Conservation (phyloP, 306 rosid genomes). For the Argentina anserina region DNA sequence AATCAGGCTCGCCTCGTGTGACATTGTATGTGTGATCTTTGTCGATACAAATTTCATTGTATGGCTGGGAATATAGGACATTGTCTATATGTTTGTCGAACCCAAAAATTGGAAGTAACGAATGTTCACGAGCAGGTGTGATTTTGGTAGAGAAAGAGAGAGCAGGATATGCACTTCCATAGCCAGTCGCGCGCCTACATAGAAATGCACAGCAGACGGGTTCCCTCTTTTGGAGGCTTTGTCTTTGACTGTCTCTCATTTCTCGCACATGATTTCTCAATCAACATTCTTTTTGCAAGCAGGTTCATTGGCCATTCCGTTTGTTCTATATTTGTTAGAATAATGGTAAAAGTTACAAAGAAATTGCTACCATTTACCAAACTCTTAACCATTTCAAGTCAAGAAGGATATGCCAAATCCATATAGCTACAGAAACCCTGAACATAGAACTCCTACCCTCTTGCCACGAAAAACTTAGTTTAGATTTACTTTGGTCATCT, state of each 20-base stretch:
- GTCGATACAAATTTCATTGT: constrained; percentile 24
- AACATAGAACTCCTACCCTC: neutral
- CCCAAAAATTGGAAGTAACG: constrained; percentile 29
- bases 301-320: no score
- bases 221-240: no score
- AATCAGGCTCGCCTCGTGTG: constrained; percentile 28
- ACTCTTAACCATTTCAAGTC: no score
- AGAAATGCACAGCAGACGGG: constrained; percentile 30
- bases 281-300: no score
- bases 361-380: no score
- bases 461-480: neutral
- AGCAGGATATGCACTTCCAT: constrained; percentile 48
- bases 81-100: constrained; percentile 21
- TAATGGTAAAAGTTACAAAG: no score
- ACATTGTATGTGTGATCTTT: constrained; percentile 9
- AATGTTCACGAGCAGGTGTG: neutral
- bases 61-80: constrained; percentile 29
- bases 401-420: no score
- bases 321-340: no score
- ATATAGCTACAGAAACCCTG: neutral
- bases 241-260: no score
- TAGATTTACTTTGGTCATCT: neutral
- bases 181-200: constrained; percentile 61
- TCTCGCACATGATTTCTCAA: no score
- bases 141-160: neutral